phyloP scores from a whole-genome alignment of 2,329 filamentous ascomycete genomes.

The Aspergillus sp. region DNA sequence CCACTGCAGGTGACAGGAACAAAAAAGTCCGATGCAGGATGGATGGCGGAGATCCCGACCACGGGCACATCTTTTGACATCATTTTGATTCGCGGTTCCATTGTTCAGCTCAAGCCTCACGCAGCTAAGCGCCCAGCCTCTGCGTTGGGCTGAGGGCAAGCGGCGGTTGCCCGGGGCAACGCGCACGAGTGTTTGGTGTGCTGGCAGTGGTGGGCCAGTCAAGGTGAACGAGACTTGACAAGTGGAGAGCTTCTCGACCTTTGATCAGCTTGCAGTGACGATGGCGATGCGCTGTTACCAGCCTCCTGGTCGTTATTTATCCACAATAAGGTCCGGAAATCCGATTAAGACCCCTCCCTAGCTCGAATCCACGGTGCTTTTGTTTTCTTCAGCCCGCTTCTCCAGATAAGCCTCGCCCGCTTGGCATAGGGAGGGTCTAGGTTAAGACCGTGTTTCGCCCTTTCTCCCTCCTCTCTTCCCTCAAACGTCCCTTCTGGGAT shows the following conservation, averaged over 20 bases:
- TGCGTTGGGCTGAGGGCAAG: conserved; percentile 8
- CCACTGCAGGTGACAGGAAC: not conserved
- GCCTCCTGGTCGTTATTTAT: conserved; percentile 7
- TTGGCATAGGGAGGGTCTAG: conserved; percentile 14
- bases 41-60: conserved; percentile 2
- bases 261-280: conserved; percentile 15
- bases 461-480: conserved; percentile 3
- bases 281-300: conserved; percentile 2
- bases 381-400: conserved; percentile 8
- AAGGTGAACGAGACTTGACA: conserved; percentile 4
- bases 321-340: conserved; percentile 5
- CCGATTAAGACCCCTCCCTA: conserved; percentile 2
- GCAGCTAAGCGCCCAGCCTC: conserved; percentile 5
- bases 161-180: conserved; percentile 18
- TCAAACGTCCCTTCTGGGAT: conserved; percentile 1
- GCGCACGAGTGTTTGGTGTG: conserved; percentile 24
- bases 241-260: conserved; percentile 12
- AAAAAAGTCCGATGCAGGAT: not conserved
- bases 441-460: conserved; percentile 9
- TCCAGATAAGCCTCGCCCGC: conserved; percentile 8
- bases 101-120: conserved; percentile 11
- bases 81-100: conserved; percentile 2
- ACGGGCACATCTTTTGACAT: not conserved
- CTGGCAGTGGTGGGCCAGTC: conserved; percentile 13
- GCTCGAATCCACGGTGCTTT: not conserved